Base-by-base conservation (phyloP, 2,329 filamentous ascomycete genomes). In the Colletotrichum noveboracense region DNA sequence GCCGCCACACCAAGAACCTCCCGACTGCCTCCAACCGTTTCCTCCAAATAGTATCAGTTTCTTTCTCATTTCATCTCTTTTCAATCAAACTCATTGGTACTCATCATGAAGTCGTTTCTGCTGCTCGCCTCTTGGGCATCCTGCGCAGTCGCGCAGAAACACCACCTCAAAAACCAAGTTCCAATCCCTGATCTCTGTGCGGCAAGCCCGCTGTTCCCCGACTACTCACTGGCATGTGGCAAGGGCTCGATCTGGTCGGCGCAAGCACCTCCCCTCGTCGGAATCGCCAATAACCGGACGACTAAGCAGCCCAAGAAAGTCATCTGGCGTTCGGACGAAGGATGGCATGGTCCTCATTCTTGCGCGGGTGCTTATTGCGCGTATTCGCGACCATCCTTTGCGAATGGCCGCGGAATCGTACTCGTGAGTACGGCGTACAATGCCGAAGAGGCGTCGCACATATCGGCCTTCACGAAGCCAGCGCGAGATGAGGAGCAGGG, bases 351-450 rank as follows among this genome's bases (percentile, higher is more conserved):
- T 14, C 75, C 71, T 52, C 72, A 71, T 24, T 26, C 65, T 6
- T 78, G 77, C 71, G 76, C 72, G 13, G 77, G 75, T 6, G 21
- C 34, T 12, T 78, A 73, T 77, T 87, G 85, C 79, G 81, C 84
- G 70, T 87, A 83, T 76, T 79, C 82, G 16, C 82, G 83, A 64
- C 71, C 78, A 3, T 77, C 74, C 5, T 86, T 87, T 64, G 84
- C 84, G 24, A 75, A 80, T 16, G 82, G 82, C 16, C 79, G 85
- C 8, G 86, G 86, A 48, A 83, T 87, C 71, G 82, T 84, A 4
- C 75, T 87, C 34, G 58, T 88, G 13, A 87, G 84, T 58, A 83
- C 81, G 2, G 75, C 82, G 0, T 75, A 77, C 28, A 75, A 64
- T 24, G 61, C 73, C 64, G 71, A 77, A 8, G 69, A 76, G 56